Conservation (phyloP, 2,329 filamentous ascomycete species). For the Colletotrichum kahawae region DNA sequence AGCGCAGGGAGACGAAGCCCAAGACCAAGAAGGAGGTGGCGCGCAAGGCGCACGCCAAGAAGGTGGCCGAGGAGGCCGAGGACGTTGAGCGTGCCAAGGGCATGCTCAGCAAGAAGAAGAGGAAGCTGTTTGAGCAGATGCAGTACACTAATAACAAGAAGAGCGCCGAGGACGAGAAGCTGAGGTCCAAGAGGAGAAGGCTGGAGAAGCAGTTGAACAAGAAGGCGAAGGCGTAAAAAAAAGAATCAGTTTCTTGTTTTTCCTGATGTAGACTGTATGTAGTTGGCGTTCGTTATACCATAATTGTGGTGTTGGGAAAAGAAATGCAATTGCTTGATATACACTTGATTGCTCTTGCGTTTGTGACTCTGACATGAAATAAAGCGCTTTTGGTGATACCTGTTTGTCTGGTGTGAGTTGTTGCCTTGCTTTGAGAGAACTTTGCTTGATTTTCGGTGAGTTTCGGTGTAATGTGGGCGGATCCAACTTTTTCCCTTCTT, state of each 20-base stretch:
- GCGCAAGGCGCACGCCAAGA: conserved; percentile 71
- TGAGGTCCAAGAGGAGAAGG: conserved; percentile 89
- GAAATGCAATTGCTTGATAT: conserved; percentile 1
- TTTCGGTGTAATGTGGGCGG: neutral
- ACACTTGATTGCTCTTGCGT: neutral
- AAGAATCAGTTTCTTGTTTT: neutral
- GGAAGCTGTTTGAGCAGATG: conserved; percentile 98
- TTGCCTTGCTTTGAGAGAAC: neutral
- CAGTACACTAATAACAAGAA: conserved; percentile 93
- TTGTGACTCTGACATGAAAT: neutral
- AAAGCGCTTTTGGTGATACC: neutral
- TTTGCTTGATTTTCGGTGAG: neutral
- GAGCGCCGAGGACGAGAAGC: conserved; percentile 84
- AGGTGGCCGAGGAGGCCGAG: conserved; percentile 78
- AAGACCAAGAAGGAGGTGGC: conserved; percentile 73
- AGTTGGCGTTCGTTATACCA: conserved; percentile 23
- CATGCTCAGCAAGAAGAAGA: conserved; percentile 98
- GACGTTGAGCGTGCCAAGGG: conserved; percentile 93
- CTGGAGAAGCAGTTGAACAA: conserved; percentile 71
- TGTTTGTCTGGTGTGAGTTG: neutral
- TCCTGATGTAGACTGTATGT: conserved; percentile 16
- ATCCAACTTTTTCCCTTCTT: conserved; percentile 4
- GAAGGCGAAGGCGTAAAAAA: conserved; percentile 24
- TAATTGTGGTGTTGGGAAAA: conserved; percentile 23
- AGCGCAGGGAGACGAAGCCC: conserved; percentile 54